phyloP scores from a whole-genome alignment of 2,329 filamentous ascomycete species.

The Coniochaeta sp. region DNA sequence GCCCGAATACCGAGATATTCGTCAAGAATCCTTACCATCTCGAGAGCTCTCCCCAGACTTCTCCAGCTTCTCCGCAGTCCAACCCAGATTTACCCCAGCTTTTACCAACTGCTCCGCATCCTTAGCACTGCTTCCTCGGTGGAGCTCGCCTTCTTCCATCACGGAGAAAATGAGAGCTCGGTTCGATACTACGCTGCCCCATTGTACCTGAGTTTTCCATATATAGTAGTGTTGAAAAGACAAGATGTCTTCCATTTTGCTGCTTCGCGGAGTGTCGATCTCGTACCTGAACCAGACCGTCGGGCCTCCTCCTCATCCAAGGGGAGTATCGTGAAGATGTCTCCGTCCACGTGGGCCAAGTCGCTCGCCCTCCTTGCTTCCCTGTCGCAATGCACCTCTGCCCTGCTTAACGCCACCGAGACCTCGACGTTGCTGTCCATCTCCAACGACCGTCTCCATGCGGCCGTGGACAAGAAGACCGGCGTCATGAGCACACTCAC shows the following conservation, averaged over 20 bases:
- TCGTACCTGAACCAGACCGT: neutral
- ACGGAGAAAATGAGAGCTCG: neutral
- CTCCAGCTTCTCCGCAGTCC: neutral
- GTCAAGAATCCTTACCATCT: neutral
- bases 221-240: neutral
- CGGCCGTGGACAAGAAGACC: neutral
- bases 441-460: neutral
- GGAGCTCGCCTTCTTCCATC: neutral
- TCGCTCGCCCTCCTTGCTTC: neutral
- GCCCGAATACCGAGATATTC: neutral
- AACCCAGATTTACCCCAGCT: neutral
- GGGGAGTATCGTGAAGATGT: neutral
- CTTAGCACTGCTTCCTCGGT: neutral
- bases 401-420: slow-evolving; percentile 1
- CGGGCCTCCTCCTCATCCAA: neutral
- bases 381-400: neutral
- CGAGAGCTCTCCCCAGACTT: neutral
- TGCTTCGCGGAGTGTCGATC: neutral
- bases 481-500: neutral
- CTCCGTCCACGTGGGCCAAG: neutral
- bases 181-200: neutral
- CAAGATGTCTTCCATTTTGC: neutral
- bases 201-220: neutral
- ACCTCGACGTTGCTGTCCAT: neutral
- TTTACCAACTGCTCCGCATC: neutral